These are phyloP conservation scores for Selenicereus undatus DNA, from an alignment of 148 eudicot species.

Conservation along the genomic window DNA sequence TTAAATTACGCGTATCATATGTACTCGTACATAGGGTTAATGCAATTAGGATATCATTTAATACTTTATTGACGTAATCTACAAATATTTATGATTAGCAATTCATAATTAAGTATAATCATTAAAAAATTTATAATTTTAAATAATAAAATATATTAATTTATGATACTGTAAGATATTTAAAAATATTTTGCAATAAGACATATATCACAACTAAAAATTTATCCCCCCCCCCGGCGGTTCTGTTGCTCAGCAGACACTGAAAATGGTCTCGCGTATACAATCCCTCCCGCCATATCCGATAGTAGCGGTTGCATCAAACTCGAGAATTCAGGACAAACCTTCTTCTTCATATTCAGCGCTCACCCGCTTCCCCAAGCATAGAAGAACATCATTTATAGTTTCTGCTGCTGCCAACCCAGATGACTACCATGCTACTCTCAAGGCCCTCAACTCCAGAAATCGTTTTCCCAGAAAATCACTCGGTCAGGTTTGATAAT, in stretches of 20 bases:
- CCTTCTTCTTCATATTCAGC: constrained; percentile 22
- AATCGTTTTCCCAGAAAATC: constrained; percentile 84
- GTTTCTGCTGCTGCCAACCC: constrained; percentile 25
- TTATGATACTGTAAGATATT: too few species aligned
- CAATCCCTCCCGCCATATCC: constrained; percentile 47
- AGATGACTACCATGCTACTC: constrained; percentile 83
- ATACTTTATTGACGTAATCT: too few species aligned
- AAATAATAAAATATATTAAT: too few species aligned
- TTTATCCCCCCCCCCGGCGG: not conserved
- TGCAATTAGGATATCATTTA: too few species aligned
- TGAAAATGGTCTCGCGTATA: constrained; percentile 24
- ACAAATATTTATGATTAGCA: too few species aligned
- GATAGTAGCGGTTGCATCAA: constrained; percentile 16
- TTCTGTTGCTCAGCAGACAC: not conserved
- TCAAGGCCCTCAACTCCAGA: constrained; percentile 84
- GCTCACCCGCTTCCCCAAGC: constrained; percentile 17
- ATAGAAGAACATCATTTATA: constrained; percentile 21
- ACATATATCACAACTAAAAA: too few species aligned
- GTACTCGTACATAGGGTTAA: too few species aligned
- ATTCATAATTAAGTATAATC: too few species aligned
- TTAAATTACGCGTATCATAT: too few species aligned
- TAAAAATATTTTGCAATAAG: too few species aligned
- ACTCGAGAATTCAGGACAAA: constrained; percentile 15
- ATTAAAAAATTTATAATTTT: too few species aligned
- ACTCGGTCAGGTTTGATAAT: constrained; percentile 70